Percentiles rank a stretch among this genome's conserved stretches.
phyloP scores from a whole-genome alignment of 305 asterid species.

The Fraxinus albicans region DNA sequence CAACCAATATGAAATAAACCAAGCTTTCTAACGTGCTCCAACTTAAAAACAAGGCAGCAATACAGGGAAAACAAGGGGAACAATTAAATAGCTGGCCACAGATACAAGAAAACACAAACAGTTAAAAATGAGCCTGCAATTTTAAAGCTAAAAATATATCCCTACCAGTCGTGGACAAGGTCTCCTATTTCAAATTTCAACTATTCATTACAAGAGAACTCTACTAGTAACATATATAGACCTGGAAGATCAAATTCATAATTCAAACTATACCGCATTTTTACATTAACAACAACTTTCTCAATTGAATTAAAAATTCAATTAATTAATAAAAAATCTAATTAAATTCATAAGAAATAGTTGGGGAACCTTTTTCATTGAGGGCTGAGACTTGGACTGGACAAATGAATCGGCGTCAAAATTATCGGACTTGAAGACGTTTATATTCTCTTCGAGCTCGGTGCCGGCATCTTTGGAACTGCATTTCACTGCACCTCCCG shows the following conservation, averaged over 20 bases:
- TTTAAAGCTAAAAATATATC: too few relatives aligned
- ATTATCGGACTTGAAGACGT: slow-evolving; percentile 82
- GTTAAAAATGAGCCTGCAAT: too few relatives aligned
- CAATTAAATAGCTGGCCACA: too few relatives aligned
- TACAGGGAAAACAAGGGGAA: too few relatives aligned
- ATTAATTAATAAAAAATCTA: background rate
- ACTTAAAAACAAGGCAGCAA: too few relatives aligned
- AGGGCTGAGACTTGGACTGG: slow-evolving; percentile 88
- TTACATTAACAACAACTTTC: background rate
- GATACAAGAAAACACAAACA: too few relatives aligned
- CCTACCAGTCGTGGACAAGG: background rate
- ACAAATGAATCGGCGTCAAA: slow-evolving; percentile 87
- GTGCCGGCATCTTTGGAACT: too few relatives aligned
- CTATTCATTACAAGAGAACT: background rate
- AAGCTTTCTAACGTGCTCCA: too few relatives aligned
- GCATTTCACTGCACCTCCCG: too few relatives aligned
- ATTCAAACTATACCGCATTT: background rate
- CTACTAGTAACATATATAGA: background rate
- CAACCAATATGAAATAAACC: too few relatives aligned
- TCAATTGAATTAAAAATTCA: slow-evolving; percentile 1
- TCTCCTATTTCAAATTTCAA: slow-evolving; percentile 7
- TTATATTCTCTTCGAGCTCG: too few relatives aligned
- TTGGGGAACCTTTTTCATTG: slow-evolving; percentile 66
- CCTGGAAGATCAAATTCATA: background rate
- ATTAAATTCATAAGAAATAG: background rate